These are phyloP conservation scores for Thalassiosira ordinaria DNA, from an alignment of 352 stramenopile species.

Conservation along the genomic window DNA sequence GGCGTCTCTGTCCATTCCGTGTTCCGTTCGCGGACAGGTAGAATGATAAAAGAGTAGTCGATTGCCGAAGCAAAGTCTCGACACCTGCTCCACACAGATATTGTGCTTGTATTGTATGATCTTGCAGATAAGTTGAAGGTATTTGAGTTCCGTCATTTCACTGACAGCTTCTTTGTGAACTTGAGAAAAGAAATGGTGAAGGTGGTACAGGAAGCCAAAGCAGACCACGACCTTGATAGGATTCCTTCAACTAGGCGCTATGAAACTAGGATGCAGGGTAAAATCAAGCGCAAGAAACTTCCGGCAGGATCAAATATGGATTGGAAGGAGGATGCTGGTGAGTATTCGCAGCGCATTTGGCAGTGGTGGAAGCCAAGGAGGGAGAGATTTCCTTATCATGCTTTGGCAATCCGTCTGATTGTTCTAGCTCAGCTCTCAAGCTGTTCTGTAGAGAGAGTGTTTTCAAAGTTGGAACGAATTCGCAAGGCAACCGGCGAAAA, in stretches of 20 bases:
- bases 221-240: constrained; percentile 14
- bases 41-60: no score
- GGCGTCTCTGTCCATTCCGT: no score
- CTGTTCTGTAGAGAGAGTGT: constrained; percentile 21
- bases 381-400: constrained; percentile 1
- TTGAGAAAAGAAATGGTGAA: constrained; percentile 21
- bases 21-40: no score
- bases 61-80: no score
- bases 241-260: constrained; percentile 17
- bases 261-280: constrained; percentile 11
- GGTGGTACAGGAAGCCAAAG: constrained; percentile 14
- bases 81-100: no score
- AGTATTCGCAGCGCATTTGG: constrained; percentile 24
- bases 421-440: constrained; percentile 23
- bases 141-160: no score
- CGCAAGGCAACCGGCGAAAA: constrained; percentile 6
- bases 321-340: constrained; percentile 26
- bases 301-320: background rate
- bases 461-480: constrained; percentile 26
- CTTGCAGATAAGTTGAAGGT: no score
- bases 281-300: background rate
- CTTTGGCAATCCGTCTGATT: constrained; percentile 8
- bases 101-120: no score
- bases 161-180: no score
- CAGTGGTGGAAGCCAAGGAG: constrained; percentile 26